Evolutionary conservation across 2,329 filamentous ascomycete genomes (phyloP).

Genomic region (Phaeosphaeriaceae sp.): DNA sequence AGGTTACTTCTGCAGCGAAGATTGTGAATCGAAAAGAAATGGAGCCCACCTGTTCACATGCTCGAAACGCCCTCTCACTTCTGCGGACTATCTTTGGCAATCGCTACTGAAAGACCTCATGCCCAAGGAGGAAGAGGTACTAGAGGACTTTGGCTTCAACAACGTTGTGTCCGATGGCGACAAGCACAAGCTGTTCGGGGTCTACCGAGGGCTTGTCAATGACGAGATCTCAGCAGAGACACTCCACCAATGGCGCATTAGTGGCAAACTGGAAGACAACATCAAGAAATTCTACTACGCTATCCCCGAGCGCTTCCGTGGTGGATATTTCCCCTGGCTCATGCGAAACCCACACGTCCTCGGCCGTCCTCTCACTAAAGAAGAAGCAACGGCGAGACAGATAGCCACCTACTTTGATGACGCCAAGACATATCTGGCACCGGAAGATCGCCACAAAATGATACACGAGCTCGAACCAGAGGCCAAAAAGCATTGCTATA

Average conservation of each 20-base stretch:
- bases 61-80: constrained; percentile 26
- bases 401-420: constrained; percentile 23
- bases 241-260: constrained; percentile 28
- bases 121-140: constrained; percentile 32
- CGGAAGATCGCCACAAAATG: constrained; percentile 16
- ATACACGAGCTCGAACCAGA: constrained; percentile 12
- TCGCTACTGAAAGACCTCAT: constrained; percentile 24
- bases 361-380: neutral
- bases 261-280: constrained; percentile 24
- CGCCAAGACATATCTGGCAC: constrained; percentile 24
- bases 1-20: constrained; percentile 27
- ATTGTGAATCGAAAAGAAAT: constrained; percentile 25
- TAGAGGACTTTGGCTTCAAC: constrained; percentile 39
- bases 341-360: constrained; percentile 27
- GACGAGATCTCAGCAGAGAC: constrained; percentile 15
- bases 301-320: constrained; percentile 22
- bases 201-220: constrained; percentile 29
- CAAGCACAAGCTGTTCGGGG: neutral
- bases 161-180: constrained; percentile 15
- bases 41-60: constrained; percentile 25
- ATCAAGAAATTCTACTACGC: constrained; percentile 28
- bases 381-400: neutral
- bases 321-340: constrained; percentile 37
- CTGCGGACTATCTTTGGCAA: constrained; percentile 35
- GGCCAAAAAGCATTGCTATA: neutral